phyloP scores from a whole-genome alignment of 345 rosid genomes.

The Citrus unshiu region DNA sequence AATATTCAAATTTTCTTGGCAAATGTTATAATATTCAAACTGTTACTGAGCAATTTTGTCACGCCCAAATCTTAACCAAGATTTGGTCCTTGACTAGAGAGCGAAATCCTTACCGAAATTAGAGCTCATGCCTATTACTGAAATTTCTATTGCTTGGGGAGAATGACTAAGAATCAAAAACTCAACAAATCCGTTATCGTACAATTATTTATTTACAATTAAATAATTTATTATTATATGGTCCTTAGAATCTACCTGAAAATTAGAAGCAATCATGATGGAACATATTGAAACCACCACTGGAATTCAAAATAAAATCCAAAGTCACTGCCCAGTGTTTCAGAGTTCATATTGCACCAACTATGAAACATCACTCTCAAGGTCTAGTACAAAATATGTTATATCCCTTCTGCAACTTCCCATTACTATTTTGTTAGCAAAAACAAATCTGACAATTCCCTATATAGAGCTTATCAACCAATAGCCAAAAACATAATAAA shows the following conservation, averaged over 20 bases:
- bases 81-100: conserved; percentile 23
- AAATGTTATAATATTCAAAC: conserved; percentile 2
- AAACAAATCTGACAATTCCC: conserved; percentile 24
- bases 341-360: conserved; percentile 29
- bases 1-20: not conserved
- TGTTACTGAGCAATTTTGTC: conserved; percentile 24
- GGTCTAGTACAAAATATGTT: conserved; percentile 12
- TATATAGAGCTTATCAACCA: conserved; percentile 18
- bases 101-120: conserved; percentile 23
- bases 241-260: conserved; percentile 33
- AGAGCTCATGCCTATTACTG: conserved; percentile 26
- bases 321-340: conserved; percentile 16
- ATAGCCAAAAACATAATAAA: not conserved
- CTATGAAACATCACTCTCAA: conserved; percentile 38
- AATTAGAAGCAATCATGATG: conserved; percentile 46
- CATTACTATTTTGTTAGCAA: conserved; percentile 28
- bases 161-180: not conserved
- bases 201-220: not conserved
- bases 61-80: conserved; percentile 39
- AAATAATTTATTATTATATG: not conserved
- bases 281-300: conserved; percentile 55
- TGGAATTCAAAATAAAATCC: conserved; percentile 15
- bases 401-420: conserved; percentile 12
- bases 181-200: not conserved
- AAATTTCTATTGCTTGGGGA: conserved; percentile 6